Base-by-base conservation (phyloP, 441 rosid species). In the Aquilaria agallochum region DNA sequence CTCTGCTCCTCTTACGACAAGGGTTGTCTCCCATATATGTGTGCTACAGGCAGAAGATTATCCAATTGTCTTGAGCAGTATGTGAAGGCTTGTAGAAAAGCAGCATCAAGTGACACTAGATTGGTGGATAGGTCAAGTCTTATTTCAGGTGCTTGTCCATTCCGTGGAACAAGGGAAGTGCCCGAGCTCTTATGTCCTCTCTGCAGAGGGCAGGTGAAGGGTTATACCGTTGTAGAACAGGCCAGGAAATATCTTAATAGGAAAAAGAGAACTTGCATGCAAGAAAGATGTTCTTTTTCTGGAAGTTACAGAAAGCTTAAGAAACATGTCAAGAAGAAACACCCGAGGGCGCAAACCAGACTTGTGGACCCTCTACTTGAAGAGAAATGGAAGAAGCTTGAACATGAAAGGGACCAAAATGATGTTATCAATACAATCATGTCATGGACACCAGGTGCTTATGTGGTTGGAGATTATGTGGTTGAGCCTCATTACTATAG, bases 11-110 rank as follows among this genome's bases (percentile, higher is more conserved):
- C 93, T 0, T 76, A 82, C 44, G 76, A 84, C 72, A 80, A 84
- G 62, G 89, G 93, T 15, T 86, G 93, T 7, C 86, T 86, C 51
- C 88, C 83, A 30, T 86, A 86, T 71, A 86, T 84, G 84, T 86
- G 89, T 62, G 87, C 88, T n/a, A 86, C 89, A 0, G 76, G 84
- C 72, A 73, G 65, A 40, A 86, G 89, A 55, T 84, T 73, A 55
- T 83, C 89, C 30, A 80, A 86, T 63, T 86, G 86, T 63, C 82
- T 86, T 50, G 88, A 84, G 11, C 93, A 84, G 45, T 86, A 86
- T 77, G 77, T 69, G 79, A 82, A 84, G 51, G 81, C 89, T 0
- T 82, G 76, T 66, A 76, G 84, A 9, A 87, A 80, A 75, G 70
- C 64, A 11, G 63, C 72, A 15, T 57, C 82, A 47, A 63, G 31